Evolutionary conservation across 306 rosid species (phyloP).

Genomic region (Sicyos edulis): DNA sequence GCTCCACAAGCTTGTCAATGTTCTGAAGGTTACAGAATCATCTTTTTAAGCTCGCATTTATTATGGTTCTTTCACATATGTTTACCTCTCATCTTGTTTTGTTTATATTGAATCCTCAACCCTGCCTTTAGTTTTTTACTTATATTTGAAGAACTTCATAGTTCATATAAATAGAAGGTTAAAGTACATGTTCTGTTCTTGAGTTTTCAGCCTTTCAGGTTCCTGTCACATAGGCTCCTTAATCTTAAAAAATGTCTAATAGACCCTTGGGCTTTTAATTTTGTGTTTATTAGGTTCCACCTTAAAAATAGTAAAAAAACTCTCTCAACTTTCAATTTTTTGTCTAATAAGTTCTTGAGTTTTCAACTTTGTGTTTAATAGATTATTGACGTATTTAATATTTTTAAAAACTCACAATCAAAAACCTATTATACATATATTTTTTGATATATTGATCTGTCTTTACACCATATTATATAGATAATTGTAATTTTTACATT

Average conservation of each 20-base stretch:
- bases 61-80: neutral
- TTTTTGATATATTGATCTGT: too few relatives aligned
- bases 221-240: neutral
- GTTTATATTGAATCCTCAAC: neutral
- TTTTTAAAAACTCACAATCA: neutral
- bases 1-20: slow-evolving; percentile 55
- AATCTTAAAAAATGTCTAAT: neutral
- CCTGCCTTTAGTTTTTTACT: neutral
- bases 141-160: neutral
- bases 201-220: neutral
- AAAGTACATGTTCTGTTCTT: too few relatives aligned
- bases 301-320: too few relatives aligned
- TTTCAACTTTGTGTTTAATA: too few relatives aligned
- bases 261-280: neutral
- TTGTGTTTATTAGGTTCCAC: neutral
- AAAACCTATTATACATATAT: neutral
- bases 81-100: neutral
- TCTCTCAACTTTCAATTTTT: too few relatives aligned
- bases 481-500: neutral
- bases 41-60: neutral
- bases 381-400: neutral
- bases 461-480: too few relatives aligned
- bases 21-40: slow-evolving; percentile 32
- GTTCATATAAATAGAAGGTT: neutral
- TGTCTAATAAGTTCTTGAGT: too few relatives aligned